Percentiles rank a stretch among this genome's conserved stretches.
Conservation (phyloP, 192 early-diverging fungal species). For the Entomortierella chlamydospora region DNA sequence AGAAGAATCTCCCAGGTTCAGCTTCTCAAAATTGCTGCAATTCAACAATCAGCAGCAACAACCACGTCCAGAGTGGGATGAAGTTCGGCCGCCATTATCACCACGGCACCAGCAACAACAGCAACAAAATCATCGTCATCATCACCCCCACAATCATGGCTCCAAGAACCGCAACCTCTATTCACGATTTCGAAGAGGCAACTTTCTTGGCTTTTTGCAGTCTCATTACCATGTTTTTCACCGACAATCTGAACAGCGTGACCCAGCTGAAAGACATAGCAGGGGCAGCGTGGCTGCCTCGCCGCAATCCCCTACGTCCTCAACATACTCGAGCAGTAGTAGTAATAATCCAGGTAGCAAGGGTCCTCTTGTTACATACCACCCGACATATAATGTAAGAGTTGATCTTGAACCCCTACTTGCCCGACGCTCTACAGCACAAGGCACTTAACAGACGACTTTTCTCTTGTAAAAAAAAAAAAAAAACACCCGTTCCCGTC, state of each 20-base stretch:
- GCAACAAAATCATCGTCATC: neutral
- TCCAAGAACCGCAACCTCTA: slow-evolving; percentile 17
- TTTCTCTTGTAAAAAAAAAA: slow-evolving; percentile 1
- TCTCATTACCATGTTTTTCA: slow-evolving; percentile 51
- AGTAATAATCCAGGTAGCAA: slow-evolving; percentile 8
- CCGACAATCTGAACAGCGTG: slow-evolving; percentile 1
- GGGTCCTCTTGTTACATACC: slow-evolving; percentile 17
- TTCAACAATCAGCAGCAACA: slow-evolving; percentile 12
- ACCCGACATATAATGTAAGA: slow-evolving; percentile 27
- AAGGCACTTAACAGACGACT: neutral
- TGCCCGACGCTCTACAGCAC: neutral
- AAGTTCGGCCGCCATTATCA: slow-evolving; percentile 1
- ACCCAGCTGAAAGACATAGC: slow-evolving; percentile 1
- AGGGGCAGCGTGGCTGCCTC: neutral
- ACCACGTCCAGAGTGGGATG: slow-evolving; percentile 11
- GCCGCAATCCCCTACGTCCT: neutral
- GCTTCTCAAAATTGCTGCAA: slow-evolving; percentile 29
- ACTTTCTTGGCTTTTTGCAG: slow-evolving; percentile 38
- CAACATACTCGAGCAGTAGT: neutral
- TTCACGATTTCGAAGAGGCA: slow-evolving; percentile 19
- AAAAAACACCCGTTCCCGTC: no score
- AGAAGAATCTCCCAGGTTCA: slow-evolving; percentile 12
- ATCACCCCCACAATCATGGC: neutral
- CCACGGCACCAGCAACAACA: slow-evolving; percentile 10
- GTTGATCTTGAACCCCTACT: neutral